Conservation (phyloP, 768 basidiomycete genomes). For the Pholiota molesta region DNA sequence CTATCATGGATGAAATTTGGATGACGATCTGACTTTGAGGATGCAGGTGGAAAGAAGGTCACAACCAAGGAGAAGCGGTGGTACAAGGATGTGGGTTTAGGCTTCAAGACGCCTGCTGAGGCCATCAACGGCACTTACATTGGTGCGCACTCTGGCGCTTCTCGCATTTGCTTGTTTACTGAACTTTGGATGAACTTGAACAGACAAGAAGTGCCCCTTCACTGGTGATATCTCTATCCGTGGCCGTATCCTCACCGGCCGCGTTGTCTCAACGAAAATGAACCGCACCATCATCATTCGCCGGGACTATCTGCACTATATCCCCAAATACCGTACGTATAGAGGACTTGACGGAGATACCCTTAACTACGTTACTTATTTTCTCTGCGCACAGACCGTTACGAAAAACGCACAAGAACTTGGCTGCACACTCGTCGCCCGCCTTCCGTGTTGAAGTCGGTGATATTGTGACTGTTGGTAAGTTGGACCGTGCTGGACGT, state of each 20-base stretch:
- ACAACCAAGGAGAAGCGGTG: conserved; percentile 95
- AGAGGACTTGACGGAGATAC: background rate
- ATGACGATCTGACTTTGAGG: conserved; percentile 21
- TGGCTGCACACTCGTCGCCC: conserved; percentile 95
- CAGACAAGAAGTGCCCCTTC: conserved; percentile 99
- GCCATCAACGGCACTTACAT: conserved; percentile 97
- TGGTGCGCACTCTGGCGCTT: conserved; percentile 55
- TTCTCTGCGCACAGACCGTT: conserved; percentile 69
- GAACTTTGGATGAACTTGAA: background rate
- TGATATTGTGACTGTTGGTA: conserved; percentile 93
- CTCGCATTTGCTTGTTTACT: background rate
- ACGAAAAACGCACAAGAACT: conserved; percentile 99
- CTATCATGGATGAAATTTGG: conserved; percentile 11
- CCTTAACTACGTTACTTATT: background rate
- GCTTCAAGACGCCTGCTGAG: conserved; percentile 95
- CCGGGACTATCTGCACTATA: conserved; percentile 91
- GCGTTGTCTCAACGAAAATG: conserved; percentile 99
- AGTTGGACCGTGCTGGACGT: conserved; percentile 33
- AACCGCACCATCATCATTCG: conserved; percentile 98
- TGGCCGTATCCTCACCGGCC: conserved; percentile 97
- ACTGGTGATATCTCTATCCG: conserved; percentile 97
- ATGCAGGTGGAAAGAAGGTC: conserved; percentile 84
- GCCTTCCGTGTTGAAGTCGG: conserved; percentile 98
- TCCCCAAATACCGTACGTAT: conserved; percentile 95
- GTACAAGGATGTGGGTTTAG: conserved; percentile 98